Evolutionary conservation across 1,139 yeast species (phyloP).

Genomic region (Hemisphaericaspora xylanilytica): DNA sequence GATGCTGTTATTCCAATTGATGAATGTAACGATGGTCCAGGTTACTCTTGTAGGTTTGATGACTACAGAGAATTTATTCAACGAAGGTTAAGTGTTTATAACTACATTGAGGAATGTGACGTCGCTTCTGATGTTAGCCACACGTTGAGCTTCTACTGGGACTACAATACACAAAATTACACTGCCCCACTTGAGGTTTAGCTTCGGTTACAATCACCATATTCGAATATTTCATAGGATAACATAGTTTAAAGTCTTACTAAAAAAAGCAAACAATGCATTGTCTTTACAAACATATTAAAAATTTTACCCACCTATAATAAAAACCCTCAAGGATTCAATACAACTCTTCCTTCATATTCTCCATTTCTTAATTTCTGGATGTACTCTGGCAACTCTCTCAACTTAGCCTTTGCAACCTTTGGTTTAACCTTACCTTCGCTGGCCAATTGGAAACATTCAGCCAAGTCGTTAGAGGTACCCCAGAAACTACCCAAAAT

Average conservation of each 20-base stretch:
- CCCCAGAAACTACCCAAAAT: constrained; percentile 49
- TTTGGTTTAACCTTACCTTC: constrained; percentile 42
- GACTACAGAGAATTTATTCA: constrained; percentile 33
- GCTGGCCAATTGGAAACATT: constrained; percentile 44
- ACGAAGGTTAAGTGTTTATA: constrained; percentile 27
- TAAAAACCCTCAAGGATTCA: too few relatives aligned
- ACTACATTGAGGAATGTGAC: constrained; percentile 31
- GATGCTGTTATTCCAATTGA: constrained; percentile 57
- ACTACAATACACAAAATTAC: constrained; percentile 26
- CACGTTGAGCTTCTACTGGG: constrained; percentile 32
- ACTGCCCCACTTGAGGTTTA: constrained; percentile 18
- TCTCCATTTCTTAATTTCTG: constrained; percentile 38
- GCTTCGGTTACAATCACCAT: too few relatives aligned
- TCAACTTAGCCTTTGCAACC: constrained; percentile 30
- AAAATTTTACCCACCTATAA: too few relatives aligned
- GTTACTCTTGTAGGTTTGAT: constrained; percentile 29
- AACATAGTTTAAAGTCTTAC: too few relatives aligned
- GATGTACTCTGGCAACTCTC: constrained; percentile 36
- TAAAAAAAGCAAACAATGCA: too few relatives aligned
- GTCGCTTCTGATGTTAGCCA: constrained; percentile 18
- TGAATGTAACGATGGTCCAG: constrained; percentile 27
- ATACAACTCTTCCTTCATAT: constrained; percentile 45
- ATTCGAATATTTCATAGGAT: not conserved
- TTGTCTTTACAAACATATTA: too few relatives aligned
- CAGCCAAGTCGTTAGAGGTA: constrained; percentile 41